These are phyloP conservation scores for Pachysandra terminalis DNA, from an alignment of 164 flowering plant genomes.

Conservation along the genomic window DNA sequence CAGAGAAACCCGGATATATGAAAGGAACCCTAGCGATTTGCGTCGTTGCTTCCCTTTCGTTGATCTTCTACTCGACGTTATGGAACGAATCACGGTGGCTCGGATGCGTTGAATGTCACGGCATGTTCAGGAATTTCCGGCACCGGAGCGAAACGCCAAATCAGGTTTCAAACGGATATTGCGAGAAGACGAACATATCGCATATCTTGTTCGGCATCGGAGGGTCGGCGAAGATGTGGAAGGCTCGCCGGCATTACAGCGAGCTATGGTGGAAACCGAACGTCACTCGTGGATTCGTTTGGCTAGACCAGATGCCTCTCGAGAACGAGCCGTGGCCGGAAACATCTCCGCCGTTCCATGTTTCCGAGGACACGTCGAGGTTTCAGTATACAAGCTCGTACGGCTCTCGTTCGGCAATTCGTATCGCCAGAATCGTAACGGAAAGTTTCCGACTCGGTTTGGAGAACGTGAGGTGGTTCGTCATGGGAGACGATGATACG, in stretches of 20 bases:
- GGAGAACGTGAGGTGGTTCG: slow-evolving; percentile 76
- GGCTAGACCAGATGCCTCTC: slow-evolving; percentile 47
- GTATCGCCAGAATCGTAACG: slow-evolving; percentile 63
- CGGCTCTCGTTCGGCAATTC: slow-evolving; percentile 53
- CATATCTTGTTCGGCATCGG: slow-evolving; percentile 59
- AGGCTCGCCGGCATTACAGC: slow-evolving; percentile 34
- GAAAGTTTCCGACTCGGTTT: slow-evolving; percentile 49
- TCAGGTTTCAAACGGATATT: not conserved
- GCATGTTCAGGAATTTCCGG: not conserved
- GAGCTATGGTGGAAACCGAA: slow-evolving; percentile 57
- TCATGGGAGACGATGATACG: slow-evolving; percentile 95
- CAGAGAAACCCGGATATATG: slow-evolving; percentile 7
- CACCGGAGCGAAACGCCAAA: not conserved
- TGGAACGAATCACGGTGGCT: slow-evolving; percentile 7
- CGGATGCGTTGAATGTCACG: slow-evolving; percentile 11
- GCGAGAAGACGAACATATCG: slow-evolving; percentile 13
- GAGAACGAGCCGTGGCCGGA: slow-evolving; percentile 27
- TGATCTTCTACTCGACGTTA: slow-evolving; percentile 21
- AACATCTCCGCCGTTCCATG: slow-evolving; percentile 33
- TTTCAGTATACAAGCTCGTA: slow-evolving; percentile 36
- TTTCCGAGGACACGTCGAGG: slow-evolving; percentile 49
- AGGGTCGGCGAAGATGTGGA: slow-evolving; percentile 48
- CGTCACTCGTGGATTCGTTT: slow-evolving; percentile 52
- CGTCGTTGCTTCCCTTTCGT: slow-evolving; percentile 18
- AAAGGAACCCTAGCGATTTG: slow-evolving; percentile 15